phyloP scores from a whole-genome alignment of 139 green algal species.

The Penium margaritaceum region DNA sequence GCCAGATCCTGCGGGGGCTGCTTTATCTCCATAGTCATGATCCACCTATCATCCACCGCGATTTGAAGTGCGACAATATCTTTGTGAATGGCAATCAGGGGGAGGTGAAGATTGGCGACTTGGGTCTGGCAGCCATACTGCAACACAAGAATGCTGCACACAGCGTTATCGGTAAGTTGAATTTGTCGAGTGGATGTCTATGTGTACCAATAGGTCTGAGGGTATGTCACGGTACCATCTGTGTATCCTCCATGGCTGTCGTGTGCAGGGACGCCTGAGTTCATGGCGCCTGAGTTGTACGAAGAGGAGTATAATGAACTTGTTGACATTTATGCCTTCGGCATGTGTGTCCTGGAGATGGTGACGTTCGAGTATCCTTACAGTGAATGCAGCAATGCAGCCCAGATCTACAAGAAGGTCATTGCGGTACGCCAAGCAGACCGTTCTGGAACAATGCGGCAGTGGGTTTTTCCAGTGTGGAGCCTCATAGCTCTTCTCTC shows the following conservation, averaged over 20 bases:
- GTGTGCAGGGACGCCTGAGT: conserved; percentile 74
- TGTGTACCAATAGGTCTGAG: neutral
- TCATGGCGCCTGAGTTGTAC: conserved; percentile 98
- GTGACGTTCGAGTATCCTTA: conserved; percentile 95
- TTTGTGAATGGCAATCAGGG: conserved; percentile 69
- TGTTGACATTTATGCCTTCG: conserved; percentile 92
- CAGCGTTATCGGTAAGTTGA: conserved; percentile 62
- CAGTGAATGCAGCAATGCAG: conserved; percentile 89
- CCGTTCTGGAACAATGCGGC: too few species aligned
- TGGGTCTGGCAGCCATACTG: conserved; percentile 87
- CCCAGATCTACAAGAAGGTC: conserved; percentile 97
- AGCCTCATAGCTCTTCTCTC: neutral
- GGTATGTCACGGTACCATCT: neutral
- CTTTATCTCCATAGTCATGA: conserved; percentile 84
- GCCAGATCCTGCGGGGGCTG: conserved; percentile 92
- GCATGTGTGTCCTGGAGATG: conserved; percentile 96
- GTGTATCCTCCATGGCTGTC: neutral
- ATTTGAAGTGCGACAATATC: conserved; percentile 82
- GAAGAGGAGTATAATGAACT: conserved; percentile 97
- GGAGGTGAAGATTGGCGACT: conserved; percentile 94
- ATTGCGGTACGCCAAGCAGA: neutral
- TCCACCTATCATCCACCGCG: conserved; percentile 84
- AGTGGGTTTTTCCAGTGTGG: too few species aligned
- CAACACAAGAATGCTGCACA: conserved; percentile 69
- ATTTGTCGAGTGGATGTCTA: neutral